A percentile compares a stretch with the other conserved stretches of the same genome.
phyloP scores from a whole-genome alignment of 208 protist species.

The Crithidia acanthocephali region DNA sequence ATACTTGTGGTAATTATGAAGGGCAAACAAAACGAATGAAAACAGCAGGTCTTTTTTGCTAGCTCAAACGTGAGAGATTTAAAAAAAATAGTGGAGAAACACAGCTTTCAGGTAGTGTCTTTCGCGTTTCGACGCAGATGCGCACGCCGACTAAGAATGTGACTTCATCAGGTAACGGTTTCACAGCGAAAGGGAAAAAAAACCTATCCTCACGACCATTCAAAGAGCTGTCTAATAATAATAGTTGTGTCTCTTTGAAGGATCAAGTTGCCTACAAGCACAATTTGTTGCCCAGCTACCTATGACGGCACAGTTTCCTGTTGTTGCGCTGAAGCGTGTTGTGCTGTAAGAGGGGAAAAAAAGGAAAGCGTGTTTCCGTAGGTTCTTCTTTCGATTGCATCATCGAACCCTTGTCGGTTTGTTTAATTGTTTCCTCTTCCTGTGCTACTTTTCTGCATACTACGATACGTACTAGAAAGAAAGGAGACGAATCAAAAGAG shows the following conservation, averaged over 20 bases:
- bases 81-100: no score
- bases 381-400: neutral
- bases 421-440: neutral
- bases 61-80: no score
- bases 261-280: neutral
- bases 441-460: constrained; percentile 3
- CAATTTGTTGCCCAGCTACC: neutral
- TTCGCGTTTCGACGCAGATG: no score
- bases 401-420: neutral
- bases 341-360: neutral
- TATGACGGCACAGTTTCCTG: neutral
- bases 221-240: neutral
- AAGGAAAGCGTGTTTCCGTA: neutral
- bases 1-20: constrained; percentile 1
- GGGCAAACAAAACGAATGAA: neutral
- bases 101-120: no score
- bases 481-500: neutral
- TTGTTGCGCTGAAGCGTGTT: neutral
- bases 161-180: no score
- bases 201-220: no score
- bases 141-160: no score
- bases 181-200: neutral
- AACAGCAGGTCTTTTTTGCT: no score
- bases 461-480: constrained; percentile 7
- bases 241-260: neutral